Percentiles rank a stretch among this genome's conserved stretches.
These are phyloP conservation scores for Paramecium octaurelia DNA, from an alignment of 73 alveolate genomes.

Conservation along the genomic window DNA sequence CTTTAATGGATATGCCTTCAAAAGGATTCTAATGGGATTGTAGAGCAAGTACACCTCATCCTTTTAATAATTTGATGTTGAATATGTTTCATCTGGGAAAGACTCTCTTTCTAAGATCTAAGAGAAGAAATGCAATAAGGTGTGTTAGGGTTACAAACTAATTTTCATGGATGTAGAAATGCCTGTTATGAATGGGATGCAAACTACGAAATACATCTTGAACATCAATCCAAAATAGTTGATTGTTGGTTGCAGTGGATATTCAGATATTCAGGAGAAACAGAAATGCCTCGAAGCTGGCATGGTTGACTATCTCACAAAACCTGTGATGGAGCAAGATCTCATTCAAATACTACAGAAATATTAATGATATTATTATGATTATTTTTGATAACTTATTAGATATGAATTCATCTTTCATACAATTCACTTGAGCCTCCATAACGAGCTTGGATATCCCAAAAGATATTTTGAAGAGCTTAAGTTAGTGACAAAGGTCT, in stretches of 20 bases:
- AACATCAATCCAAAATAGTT: neutral
- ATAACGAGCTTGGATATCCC: constrained; percentile 32
- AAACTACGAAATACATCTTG: constrained; percentile 18
- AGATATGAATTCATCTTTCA: neutral
- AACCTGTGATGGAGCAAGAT: neutral
- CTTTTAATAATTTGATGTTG: neutral
- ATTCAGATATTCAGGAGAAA: constrained; percentile 4
- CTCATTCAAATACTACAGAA: neutral
- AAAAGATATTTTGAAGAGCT: neutral
- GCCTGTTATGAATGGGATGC: constrained; percentile 52
- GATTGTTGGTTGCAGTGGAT: constrained; percentile 56
- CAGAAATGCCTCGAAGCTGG: constrained; percentile 19
- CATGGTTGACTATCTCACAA: constrained; percentile 38
- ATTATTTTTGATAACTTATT: neutral
- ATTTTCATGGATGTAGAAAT: constrained; percentile 56
- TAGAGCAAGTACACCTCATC: neutral
- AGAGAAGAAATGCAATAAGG: neutral
- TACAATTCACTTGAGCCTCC: constrained; percentile 13
- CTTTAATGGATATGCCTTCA: neutral
- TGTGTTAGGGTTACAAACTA: constrained; percentile 10
- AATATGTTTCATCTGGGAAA: constrained; percentile 29
- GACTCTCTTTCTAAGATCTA: neutral
- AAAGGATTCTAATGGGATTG: neutral
- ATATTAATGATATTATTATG: neutral
- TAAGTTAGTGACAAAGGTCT: constrained; percentile 64